Base-by-base conservation (phyloP, 805 yeast genomes). In the Zygoascus tannicola region DNA sequence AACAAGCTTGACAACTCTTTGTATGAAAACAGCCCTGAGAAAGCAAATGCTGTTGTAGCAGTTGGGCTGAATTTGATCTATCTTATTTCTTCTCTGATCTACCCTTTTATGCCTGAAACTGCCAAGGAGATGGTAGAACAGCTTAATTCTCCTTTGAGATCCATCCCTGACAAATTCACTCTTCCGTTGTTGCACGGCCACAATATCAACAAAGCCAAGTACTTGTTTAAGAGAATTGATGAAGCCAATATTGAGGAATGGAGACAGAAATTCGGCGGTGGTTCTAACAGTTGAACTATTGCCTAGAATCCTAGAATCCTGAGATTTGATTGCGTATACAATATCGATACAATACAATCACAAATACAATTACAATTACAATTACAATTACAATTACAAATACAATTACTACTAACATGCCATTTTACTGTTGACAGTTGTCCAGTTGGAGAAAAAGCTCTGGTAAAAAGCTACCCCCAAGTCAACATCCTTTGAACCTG, bases 21-120 rank as follows among this genome's bases (percentile, higher is more conserved):
- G 52, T 85, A 79, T 65, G 75, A 78, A 44, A 77, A 85, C 57
- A 62, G 67, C 40, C 94, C 96, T 36, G 85, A 74, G 28, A 78
- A 77, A 57, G 76, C 95, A 12, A 96, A 87, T 58, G 95, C 95
- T 2, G 95, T 90, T 42, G 84, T 92, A 44, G 95, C 85, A 51
- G 82, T 85, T 43, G 97, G 94, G 47, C 70, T 92, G 63, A 92
- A 90, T 67, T 70, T 90, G 60, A 78, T 90, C 40, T 88, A 87
- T 66, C 67, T 86, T 51, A 78, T 92, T n/a, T 77, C 90, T 35
- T 78, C 96, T 0, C 65, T 92, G 42, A 73, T 87, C 44, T 70
- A 75, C 39, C 98, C 99, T 53, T 92, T 73, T 68, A 85, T 92
- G 78, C 99, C 99, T 35, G 87, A 76, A 51, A 82, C 88, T 32